Evolutionary conservation across 495 filamentous ascomycete species (phyloP), one percentile per base, ranked within the genome.

Genomic region (Melanomma pulvis-pyrius): DNA sequence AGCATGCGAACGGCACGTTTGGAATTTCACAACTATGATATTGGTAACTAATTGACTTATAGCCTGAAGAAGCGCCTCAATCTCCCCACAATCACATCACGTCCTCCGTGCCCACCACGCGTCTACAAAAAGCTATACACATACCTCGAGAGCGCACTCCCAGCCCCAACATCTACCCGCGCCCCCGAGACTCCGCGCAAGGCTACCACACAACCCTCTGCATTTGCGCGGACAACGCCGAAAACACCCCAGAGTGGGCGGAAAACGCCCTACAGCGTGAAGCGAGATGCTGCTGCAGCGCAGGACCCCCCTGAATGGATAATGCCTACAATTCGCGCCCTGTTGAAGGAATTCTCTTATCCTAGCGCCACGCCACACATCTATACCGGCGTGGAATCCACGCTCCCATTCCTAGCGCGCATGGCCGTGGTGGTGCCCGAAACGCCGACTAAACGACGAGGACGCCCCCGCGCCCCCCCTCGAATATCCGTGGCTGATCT

Each of bases 1-100:
- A 34, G 94, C 94, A 41, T 97, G 93, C 78, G 90, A 92, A 76
- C 84, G 91, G 90, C 90, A 74, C 28, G 36, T 34, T 6, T 32
- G 4, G 17, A 11, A 8, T 26, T 22, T 39, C 26, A 21, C 7
- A 15, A 8, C 9, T 52, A 63, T 24, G n/a, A 34, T 2, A 12
- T 57, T 26, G 25, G 26, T n/a, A 36, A 30, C 47, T 55, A 15
- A 67, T 61, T 29, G 30, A 26, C 12, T 34, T 19, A 21, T 50
- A 93, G 92, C 63, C 82, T 97, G 52, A 92, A 92, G 71, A 88
- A 88, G 69, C 74, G 83, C n/a, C 83, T 98, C 66, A 87, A 92
- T 74, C 87, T 98, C 34, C 93, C 93, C 7, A 84, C 86, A 1
- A 88, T 96, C 41, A 82, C 90, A 59, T 86, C 90, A 13, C 86